Evolutionary conservation across 2,329 filamentous ascomycete species (phyloP), one percentile per base, ranked within the genome.

Genomic region (Ophiobolus disseminans): DNA sequence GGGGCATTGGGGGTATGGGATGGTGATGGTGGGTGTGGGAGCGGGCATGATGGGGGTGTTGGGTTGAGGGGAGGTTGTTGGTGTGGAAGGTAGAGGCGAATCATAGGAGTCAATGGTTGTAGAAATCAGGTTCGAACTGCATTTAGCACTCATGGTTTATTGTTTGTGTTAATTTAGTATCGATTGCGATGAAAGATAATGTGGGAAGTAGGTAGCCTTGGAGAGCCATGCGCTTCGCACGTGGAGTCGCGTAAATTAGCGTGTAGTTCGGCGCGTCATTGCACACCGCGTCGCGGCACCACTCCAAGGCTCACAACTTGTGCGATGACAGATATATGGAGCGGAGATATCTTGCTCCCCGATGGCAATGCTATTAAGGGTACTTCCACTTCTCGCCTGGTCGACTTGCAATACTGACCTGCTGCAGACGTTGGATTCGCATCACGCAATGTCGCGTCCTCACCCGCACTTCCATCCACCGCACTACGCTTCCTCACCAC

Each of bases 1-100:
- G 77, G 74, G 71, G 55, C 79, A 82, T 63, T 82, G 78, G 78
- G 72, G 75, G 0, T 80, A 80, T 72, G 61, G 61, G 39, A 40
- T 32, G 45, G 50, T 60, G 22, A 57, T 62, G 51, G 76, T 73
- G 20, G 73, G 75, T 3, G 48, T 79, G 28, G 57, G 78, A 20
- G 53, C 63, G 22, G 55, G 65, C 4, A 59, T 77, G 44, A 73
- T 73, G 13, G 63, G 50, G 21, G 5, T 65, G 21, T 30, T 65
- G 44, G 62, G 60, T 4, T 45, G 10, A 26, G 6, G 16, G 9
- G 25, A 5, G 35, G 17, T 42, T 16, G 17, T 14, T 23, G 36
- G n/a, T 16, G 26, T 22, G n/a, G 31, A 40, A 21, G 30, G 14
- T 37, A 4, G 41, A 22, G 11, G 10, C n/a, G 23, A 11, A 26